Conservation (phyloP, 1,284 basidiomycete species). For the Exobasidium cylindrosporum region DNA sequence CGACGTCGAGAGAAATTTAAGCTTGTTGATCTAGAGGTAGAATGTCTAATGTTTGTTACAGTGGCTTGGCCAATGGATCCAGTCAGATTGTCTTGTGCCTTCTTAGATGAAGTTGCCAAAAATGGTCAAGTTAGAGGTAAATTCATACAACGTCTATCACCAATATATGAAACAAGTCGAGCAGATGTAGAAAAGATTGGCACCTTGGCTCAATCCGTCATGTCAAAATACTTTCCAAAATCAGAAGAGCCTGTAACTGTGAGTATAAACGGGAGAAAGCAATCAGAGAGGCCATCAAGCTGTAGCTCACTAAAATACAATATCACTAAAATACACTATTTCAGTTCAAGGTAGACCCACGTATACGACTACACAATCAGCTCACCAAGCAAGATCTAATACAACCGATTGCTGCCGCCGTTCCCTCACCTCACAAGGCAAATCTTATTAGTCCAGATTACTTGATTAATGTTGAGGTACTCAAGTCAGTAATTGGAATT, state of each 20-base stretch:
- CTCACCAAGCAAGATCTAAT: constrained; percentile 3
- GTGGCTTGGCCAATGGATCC: neutral
- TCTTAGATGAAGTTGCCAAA: neutral
- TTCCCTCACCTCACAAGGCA: neutral
- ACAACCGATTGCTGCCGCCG: neutral
- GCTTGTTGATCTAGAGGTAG: neutral
- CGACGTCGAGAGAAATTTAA: constrained; percentile 1
- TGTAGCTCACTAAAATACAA: neutral
- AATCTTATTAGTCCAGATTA: neutral
- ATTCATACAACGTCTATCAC: constrained; percentile 10
- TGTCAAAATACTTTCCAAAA: neutral
- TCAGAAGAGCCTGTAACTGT: neutral
- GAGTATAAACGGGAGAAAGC: too few relatives aligned
- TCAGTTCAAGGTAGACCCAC: constrained; percentile 3
- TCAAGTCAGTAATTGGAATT: neutral
- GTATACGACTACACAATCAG: neutral
- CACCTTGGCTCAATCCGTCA: neutral
- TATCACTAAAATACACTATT: neutral
- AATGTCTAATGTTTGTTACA: constrained; percentile 2
- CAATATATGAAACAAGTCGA: neutral
- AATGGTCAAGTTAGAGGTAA: constrained; percentile 3
- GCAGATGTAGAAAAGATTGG: constrained; percentile 5
- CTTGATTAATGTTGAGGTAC: constrained; percentile 4
- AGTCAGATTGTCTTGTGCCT: constrained; percentile 1
- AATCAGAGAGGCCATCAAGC: too few relatives aligned